Evolutionary conservation across 257 asterid genomes (phyloP).

Genomic region (Fraxinus anomala): DNA sequence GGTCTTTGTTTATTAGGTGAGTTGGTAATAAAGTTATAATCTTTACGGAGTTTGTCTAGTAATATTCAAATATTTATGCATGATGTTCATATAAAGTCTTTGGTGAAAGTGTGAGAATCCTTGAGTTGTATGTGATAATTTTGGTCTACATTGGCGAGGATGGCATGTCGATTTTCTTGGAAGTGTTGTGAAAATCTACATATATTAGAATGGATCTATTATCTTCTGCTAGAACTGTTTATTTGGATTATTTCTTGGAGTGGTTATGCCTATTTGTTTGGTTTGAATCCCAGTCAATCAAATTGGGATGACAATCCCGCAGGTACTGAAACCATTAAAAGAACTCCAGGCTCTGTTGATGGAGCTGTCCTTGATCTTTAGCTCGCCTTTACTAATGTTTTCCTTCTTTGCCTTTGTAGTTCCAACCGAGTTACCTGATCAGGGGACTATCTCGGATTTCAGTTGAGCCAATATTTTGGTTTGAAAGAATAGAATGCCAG

Average conservation of each 20-base stretch:
- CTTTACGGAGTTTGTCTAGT: not conserved
- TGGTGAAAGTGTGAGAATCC: not conserved
- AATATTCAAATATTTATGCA: slow-evolving; percentile 23
- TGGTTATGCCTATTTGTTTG: slow-evolving; percentile 23
- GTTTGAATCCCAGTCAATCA: not conserved
- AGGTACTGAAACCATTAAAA: too few species aligned
- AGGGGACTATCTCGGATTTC: slow-evolving; percentile 14
- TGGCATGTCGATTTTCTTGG: slow-evolving; percentile 23
- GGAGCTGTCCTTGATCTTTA: slow-evolving; percentile 25
- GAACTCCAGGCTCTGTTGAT: slow-evolving; percentile 3
- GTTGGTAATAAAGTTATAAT: slow-evolving; percentile 32
- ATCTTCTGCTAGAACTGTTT: slow-evolving; percentile 30
- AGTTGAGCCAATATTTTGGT: slow-evolving; percentile 26
- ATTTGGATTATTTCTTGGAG: slow-evolving; percentile 13
- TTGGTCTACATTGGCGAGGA: slow-evolving; percentile 20
- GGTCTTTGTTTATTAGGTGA: slow-evolving; percentile 80
- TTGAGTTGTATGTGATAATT: not conserved
- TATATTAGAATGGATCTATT: slow-evolving; percentile 23
- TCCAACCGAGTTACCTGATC: slow-evolving; percentile 19
- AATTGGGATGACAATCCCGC: too few species aligned
- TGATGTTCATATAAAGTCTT: not conserved
- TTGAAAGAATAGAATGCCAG: not conserved
- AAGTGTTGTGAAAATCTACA: slow-evolving; percentile 22
- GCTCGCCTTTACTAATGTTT: not conserved
- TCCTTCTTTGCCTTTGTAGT: slow-evolving; percentile 20